These are phyloP conservation scores for Fusarium redolens DNA, from an alignment of 2,329 filamentous ascomycete genomes.

Conservation along the genomic window DNA sequence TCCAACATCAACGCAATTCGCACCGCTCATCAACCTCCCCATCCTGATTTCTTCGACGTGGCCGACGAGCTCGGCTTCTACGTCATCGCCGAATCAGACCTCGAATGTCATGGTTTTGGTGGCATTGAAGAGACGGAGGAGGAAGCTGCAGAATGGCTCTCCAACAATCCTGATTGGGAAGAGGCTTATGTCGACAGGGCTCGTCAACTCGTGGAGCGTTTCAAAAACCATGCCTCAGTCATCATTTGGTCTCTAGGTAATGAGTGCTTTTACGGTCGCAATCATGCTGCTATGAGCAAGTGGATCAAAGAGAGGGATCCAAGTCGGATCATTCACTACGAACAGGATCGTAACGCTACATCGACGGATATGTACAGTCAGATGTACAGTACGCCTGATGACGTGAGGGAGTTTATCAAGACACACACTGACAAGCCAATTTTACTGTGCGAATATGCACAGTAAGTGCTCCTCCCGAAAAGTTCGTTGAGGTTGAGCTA, in stretches of 20 bases:
- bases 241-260: slow-evolving; percentile 80
- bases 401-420: slow-evolving; percentile 3
- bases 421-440: slow-evolving; percentile 60
- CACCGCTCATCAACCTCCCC: slow-evolving; percentile 74
- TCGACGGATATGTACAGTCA: slow-evolving; percentile 72
- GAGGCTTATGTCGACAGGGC: slow-evolving; percentile 76
- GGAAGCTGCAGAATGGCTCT: slow-evolving; percentile 51
- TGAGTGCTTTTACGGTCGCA: slow-evolving; percentile 76
- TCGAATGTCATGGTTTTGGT: slow-evolving; percentile 65
- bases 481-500: neutral
- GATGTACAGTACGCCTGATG: slow-evolving; percentile 70
- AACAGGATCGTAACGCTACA: slow-evolving; percentile 67
- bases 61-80: slow-evolving; percentile 73
- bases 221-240: slow-evolving; percentile 70
- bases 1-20: slow-evolving; percentile 78
- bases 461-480: slow-evolving; percentile 37
- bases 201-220: slow-evolving; percentile 70
- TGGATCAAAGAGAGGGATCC: slow-evolving; percentile 68
- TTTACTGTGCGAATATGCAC: slow-evolving; percentile 65
- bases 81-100: slow-evolving; percentile 68
- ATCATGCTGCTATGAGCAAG: slow-evolving; percentile 75
- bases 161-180: slow-evolving; percentile 70
- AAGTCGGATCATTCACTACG: slow-evolving; percentile 71
- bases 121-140: slow-evolving; percentile 5
- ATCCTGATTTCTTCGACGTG: slow-evolving; percentile 69